Evolutionary conservation across 345 rosid genomes (phyloP).

Genomic region (Brassica cretica): DNA sequence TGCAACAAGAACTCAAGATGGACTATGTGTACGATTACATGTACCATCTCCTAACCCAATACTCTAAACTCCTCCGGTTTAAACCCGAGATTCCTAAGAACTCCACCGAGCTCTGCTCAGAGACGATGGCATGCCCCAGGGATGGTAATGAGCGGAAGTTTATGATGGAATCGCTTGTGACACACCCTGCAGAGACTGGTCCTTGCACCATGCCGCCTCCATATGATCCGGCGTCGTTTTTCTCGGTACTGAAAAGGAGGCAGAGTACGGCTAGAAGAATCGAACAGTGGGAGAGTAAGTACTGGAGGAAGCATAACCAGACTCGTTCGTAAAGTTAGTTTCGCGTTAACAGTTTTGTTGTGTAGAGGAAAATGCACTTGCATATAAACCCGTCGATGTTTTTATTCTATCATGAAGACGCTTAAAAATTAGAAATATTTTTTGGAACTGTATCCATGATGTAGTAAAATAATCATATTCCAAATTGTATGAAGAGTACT

Average conservation of each 20-base stretch:
- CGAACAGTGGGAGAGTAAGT: slow-evolving; percentile 51
- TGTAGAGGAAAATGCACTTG: slow-evolving; percentile 16
- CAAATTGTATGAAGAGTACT: too few relatives aligned
- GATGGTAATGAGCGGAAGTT: slow-evolving; percentile 52
- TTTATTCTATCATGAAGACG: not conserved
- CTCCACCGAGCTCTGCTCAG: slow-evolving; percentile 54
- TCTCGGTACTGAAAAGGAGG: slow-evolving; percentile 37
- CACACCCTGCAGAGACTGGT: slow-evolving; percentile 47
- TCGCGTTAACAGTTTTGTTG: slow-evolving; percentile 15
- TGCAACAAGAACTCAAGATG: slow-evolving; percentile 57
- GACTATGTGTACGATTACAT: slow-evolving; percentile 78
- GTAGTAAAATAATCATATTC: too few relatives aligned
- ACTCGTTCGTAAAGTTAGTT: slow-evolving; percentile 26
- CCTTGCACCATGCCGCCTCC: slow-evolving; percentile 72
- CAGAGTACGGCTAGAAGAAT: slow-evolving; percentile 37
- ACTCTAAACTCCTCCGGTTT: slow-evolving; percentile 66
- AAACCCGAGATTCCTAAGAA: slow-evolving; percentile 53
- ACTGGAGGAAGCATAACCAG: slow-evolving; percentile 45
- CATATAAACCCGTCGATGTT: not conserved
- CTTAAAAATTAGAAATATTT: not conserved
- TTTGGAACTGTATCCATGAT: not conserved
- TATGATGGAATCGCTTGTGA: slow-evolving; percentile 69
- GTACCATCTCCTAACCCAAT: slow-evolving; percentile 72
- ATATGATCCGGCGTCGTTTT: slow-evolving; percentile 56
- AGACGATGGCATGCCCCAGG: slow-evolving; percentile 60